Evolutionary conservation across 768 basidiomycete genomes (phyloP), one percentile per base, ranked within the genome.

Genomic region (Hypsizygus marmoreus): DNA sequence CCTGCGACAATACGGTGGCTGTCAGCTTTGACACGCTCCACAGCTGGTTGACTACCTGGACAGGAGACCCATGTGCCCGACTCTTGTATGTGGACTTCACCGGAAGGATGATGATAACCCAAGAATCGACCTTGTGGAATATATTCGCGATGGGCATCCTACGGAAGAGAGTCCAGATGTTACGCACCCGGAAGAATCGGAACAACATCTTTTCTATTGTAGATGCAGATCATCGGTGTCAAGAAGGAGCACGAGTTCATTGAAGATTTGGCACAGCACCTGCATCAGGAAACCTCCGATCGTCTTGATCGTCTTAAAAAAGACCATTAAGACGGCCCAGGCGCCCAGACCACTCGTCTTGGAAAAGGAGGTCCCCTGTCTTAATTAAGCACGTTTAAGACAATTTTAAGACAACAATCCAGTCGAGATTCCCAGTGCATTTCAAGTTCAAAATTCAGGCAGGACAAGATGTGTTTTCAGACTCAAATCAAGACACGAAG

Each of bases 11-110:
- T 22, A 13, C 11, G 31, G 44, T 7, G 49, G 14, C 5, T 26
- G 10, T 32, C 17, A 24, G 25, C 20, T 3, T 30, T 13, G 6
- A 13, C 14, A 26, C 11, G 14, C 16, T 13, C 16, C 6, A 41
- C 8, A 19, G 14, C 9, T 20, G 16, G 26, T 11, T 8, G 44
- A 53, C 43, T 46, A 73, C 82, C 80, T 9, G 82, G 73, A 51
- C 86, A 87, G 13, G 67, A 57, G 11, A 71, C 63, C 83, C 85
- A 87, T 40, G 68, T 63, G 0, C 66, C 69, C 23, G 65, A 67
- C 31, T 75, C 70, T 45, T 71, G 59, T 51, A 81, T 79, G 57
- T 81, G 79, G 8, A 75, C 62, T 55, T 80, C 79, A 5, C 77
- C 75, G 14, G 66, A 66, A 3, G 75, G 65, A 51, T 79, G 77